Evolutionary conservation across 2,329 filamentous ascomycete genomes (phyloP).

Genomic region (Plectosphaerella sp.): DNA sequence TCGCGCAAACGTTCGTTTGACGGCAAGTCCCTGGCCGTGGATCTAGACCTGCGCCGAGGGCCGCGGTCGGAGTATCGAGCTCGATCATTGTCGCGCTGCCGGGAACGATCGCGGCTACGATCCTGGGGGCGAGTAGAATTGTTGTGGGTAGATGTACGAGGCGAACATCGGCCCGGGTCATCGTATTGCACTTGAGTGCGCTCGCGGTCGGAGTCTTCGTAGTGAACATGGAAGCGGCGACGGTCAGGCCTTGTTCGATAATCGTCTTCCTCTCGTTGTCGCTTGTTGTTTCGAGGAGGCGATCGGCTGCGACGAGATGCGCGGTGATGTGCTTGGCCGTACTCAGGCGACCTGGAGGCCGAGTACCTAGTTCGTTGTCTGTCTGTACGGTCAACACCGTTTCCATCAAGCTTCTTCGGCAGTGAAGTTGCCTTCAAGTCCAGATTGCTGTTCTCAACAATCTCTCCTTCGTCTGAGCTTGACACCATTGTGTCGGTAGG

Average conservation of each 20-base stretch:
- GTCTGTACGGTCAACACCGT: conserved; percentile 87
- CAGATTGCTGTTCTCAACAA: conserved; percentile 65
- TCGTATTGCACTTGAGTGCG: conserved; percentile 48
- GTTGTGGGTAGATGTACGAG: conserved; percentile 34
- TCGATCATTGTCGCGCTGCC: conserved; percentile 15
- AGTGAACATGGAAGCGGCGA: conserved; percentile 56
- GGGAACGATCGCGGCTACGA: conserved; percentile 19
- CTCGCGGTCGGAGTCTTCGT: conserved; percentile 52
- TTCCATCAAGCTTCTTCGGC: conserved; percentile 67
- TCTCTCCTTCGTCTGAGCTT: conserved; percentile 85
- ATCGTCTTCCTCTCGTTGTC: conserved; percentile 59
- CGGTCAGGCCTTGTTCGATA: conserved; percentile 43
- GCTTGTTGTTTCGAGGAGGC: conserved; percentile 60
- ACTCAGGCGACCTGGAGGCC: conserved; percentile 50
- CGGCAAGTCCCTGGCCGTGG: too few relatives aligned
- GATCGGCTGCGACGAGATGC: conserved; percentile 49
- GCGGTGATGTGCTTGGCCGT: conserved; percentile 39
- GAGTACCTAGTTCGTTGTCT: conserved; percentile 66
- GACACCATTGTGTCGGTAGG: conserved; percentile 20
- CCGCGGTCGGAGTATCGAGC: conserved; percentile 39
- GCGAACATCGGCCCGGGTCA: conserved; percentile 49
- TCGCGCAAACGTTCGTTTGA: conserved; percentile 18
- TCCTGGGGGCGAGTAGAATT: conserved; percentile 50
- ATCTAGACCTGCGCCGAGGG: too few relatives aligned
- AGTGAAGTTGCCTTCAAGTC: conserved; percentile 82